Evolutionary conservation across 768 basidiomycete species (phyloP), one percentile per base, ranked within the genome.

Genomic region (Tylopilus balloui): DNA sequence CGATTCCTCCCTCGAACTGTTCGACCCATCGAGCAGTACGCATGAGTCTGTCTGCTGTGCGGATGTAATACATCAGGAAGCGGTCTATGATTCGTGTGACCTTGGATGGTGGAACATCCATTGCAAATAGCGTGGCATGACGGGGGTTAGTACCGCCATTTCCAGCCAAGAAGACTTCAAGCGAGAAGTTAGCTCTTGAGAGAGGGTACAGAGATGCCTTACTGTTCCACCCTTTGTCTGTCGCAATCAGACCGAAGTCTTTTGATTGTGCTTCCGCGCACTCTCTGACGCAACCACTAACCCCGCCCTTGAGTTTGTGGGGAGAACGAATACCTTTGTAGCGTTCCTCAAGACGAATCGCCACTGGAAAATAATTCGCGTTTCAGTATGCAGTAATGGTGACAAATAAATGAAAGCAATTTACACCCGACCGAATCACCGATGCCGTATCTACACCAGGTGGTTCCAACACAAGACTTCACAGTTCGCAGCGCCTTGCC

Each of bases 171-270:
- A 79, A 86, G 17, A 50, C 48, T 52, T 13, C 6, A 24, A 5
- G 27, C 27, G 35, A 36, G n/a, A 27, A 13, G 6, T 46, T 35
- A 51, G 44, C 21, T 9, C 3, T n/a, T 2, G 13, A 14, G 2
- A 17, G 4, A 36, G 10, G 3, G 23, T 14, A 24, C 7, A 14
- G 5, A 11, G 12, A 23, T 12, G 20, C 14, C 71, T 50, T 53
- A 79, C 76, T 62, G 56, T 88, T 86, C 84, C 85, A 88, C n/a
- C 86, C 86, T 64, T 88, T 86, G 65, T 80, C 81, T 0, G 84
- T 86, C 1, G 85, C 86, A 48, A 88, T 88, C 32, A 87, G 66
- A 12, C 86, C 86, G 56, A 88, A 89, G 63, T 88, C 85, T 60
- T 80, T 85, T 12, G 71, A 70, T 57, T 89, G 86, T 2, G 86